Percentiles rank a stretch among this genome's conserved stretches.
These are phyloP conservation scores for Jaenimonas drosophilae DNA, from an alignment of 208 protist genomes.

Conservation along the genomic window DNA sequence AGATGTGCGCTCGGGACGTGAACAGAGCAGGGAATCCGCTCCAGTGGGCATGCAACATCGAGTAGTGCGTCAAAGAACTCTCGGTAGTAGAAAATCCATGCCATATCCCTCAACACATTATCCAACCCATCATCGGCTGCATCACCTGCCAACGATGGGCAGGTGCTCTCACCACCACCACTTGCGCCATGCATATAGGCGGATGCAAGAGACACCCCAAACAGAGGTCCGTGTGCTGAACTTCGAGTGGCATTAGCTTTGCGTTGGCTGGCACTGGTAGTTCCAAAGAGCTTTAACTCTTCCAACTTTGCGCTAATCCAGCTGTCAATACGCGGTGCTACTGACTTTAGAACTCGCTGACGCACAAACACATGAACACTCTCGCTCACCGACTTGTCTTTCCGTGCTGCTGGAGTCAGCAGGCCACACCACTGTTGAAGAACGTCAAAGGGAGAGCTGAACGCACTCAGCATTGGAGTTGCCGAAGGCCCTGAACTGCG, in stretches of 20 bases:
- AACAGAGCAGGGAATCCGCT: conserved; percentile 17
- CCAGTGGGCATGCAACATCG: conserved; percentile 26
- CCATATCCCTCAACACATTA: conserved; percentile 43
- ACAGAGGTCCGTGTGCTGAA: conserved; percentile 11
- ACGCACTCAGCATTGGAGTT: conserved; percentile 34
- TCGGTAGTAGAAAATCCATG: conserved; percentile 48
- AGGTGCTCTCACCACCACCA: not conserved
- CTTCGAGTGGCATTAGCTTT: conserved; percentile 13
- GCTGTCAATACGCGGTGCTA: conserved; percentile 33
- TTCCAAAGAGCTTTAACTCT: conserved; percentile 47
- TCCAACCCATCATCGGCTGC: conserved; percentile 3
- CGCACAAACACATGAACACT: conserved; percentile 42
- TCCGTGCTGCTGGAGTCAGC: conserved; percentile 12
- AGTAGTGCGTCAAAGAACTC: conserved; percentile 56
- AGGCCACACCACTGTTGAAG: conserved; percentile 56
- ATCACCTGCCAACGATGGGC: not conserved
- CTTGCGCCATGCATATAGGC: conserved; percentile 24
- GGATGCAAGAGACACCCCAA: conserved; percentile 47
- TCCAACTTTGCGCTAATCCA: conserved; percentile 55
- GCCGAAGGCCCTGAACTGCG: conserved; percentile 12
- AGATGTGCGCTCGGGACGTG: conserved; percentile 27
- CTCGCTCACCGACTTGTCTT: conserved; percentile 8
- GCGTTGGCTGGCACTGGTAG: conserved; percentile 14
- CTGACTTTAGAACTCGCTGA: conserved; percentile 38
- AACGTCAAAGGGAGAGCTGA: conserved; percentile 37